These are phyloP conservation scores for Erigeron canadensis DNA, from an alignment of 129 eudicot genomes.

Conservation along the genomic window DNA sequence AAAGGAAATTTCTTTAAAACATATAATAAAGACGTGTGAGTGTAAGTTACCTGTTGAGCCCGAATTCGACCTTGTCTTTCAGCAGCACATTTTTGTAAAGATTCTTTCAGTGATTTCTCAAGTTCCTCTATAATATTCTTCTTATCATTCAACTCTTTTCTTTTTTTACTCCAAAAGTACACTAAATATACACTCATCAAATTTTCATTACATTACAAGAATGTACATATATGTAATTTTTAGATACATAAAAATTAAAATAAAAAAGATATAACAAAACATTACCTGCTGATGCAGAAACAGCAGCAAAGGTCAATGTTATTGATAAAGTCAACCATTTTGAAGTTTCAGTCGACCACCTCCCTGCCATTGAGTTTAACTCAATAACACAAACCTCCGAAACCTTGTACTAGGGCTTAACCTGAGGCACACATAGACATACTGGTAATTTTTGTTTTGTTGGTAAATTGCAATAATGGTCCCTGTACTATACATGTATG, in stretches of 20 bases:
- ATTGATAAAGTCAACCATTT: slow-evolving; percentile 52
- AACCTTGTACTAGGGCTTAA: slow-evolving; percentile 6
- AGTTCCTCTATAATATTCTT: slow-evolving; percentile 40
- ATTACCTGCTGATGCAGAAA: slow-evolving; percentile 41
- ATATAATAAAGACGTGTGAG: neutral
- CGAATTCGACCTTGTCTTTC: slow-evolving; percentile 95
- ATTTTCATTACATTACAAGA: no score
- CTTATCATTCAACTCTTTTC: slow-evolving; percentile 28
- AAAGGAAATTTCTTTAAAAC: neutral
- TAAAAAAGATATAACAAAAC: neutral
- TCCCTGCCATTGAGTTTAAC: slow-evolving; percentile 20
- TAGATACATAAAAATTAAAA: neutral
- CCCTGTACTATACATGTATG: slow-evolving; percentile 17
- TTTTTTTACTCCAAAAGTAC: slow-evolving; percentile 49
- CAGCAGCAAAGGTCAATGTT: slow-evolving; percentile 49
- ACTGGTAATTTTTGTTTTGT: no score
- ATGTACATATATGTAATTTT: no score
- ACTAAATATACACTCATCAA: slow-evolving; percentile 24
- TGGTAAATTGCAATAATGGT: neutral
- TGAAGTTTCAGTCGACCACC: slow-evolving; percentile 27
- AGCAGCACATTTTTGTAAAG: slow-evolving; percentile 61
- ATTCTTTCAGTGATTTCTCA: slow-evolving; percentile 53
- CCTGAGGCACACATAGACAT: neutral
- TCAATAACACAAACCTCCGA: slow-evolving; percentile 1
- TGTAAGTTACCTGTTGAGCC: slow-evolving; percentile 73